A percentile compares a stretch with the other conserved stretches of the same genome.
phyloP scores from a whole-genome alignment of 768 basidiomycete genomes.

The Suillus spraguei region DNA sequence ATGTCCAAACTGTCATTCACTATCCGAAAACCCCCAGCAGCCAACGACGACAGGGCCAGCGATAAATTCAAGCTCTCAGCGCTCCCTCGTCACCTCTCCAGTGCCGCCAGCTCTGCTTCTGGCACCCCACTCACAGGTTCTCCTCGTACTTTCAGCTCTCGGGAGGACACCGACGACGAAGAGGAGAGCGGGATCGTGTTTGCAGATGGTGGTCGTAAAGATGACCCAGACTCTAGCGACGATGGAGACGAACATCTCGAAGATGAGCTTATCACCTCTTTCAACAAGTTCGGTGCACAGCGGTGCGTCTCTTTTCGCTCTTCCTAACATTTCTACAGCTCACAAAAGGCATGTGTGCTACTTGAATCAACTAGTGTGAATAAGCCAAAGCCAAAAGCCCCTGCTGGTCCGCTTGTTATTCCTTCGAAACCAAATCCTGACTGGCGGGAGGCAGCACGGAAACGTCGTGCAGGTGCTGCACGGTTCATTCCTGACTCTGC shows the following conservation, averaged over 20 bases:
- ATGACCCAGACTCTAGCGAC: slow-evolving; percentile 55
- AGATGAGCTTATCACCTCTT: slow-evolving; percentile 73
- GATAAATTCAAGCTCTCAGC: slow-evolving; percentile 58
- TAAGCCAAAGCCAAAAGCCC: slow-evolving; percentile 37
- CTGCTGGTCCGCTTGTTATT: slow-evolving; percentile 76
- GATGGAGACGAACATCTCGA: slow-evolving; percentile 51
- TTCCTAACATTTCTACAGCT: slow-evolving; percentile 63
- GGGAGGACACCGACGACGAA: slow-evolving; percentile 31
- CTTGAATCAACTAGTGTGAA: slow-evolving; percentile 38
- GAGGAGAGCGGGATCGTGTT: slow-evolving; percentile 29
- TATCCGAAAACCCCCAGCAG: slow-evolving; percentile 71
- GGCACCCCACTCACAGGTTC: slow-evolving; percentile 62
- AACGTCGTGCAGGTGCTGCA: slow-evolving; percentile 39
- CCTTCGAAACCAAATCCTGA: slow-evolving; percentile 86
- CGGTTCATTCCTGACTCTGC: slow-evolving; percentile 68
- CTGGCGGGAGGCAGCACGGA: slow-evolving; percentile 82
- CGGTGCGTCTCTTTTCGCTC: slow-evolving; percentile 66
- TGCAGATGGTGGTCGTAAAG: slow-evolving; percentile 25
- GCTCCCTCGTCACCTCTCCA: slow-evolving; percentile 58
- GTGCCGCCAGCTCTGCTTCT: slow-evolving; percentile 42
- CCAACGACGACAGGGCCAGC: slow-evolving; percentile 67
- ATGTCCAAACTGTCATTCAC: slow-evolving; percentile 76
- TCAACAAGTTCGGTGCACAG: slow-evolving; percentile 75
- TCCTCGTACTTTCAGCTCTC: slow-evolving; percentile 36
- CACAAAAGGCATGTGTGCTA: slow-evolving; percentile 52